Conservation (phyloP, 306 rosid genomes). For the Medicago lupulina region DNA sequence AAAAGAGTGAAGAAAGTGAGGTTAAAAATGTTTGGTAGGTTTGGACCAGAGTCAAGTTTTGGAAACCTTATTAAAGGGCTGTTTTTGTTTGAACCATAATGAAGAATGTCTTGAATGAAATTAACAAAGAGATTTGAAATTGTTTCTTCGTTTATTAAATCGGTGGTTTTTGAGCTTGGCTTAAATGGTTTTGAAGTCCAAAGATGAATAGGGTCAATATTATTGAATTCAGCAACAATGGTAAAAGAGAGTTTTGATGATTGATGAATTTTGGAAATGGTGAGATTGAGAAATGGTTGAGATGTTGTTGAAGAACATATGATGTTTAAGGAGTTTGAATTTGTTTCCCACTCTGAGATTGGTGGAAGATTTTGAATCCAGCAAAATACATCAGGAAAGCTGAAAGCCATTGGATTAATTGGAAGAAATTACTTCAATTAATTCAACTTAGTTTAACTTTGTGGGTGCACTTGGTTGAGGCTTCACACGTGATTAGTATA, state of each 20-base stretch:
- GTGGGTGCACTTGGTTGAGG: not conserved
- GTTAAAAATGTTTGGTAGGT: constrained; percentile 64
- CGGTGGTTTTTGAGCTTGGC: constrained; percentile 38
- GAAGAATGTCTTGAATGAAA: constrained; percentile 69
- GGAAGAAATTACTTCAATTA: constrained; percentile 16
- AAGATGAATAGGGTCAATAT: constrained; percentile 59
- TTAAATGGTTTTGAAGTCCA: constrained; percentile 84
- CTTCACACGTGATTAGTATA: constrained; percentile 28
- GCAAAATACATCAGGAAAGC: constrained; percentile 64
- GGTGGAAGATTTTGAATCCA: constrained; percentile 93
- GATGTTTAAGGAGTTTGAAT: constrained; percentile 53
- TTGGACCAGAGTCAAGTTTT: constrained; percentile 52
- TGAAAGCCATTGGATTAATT: constrained; percentile 57
- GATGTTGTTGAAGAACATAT: constrained; percentile 60
- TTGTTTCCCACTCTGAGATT: constrained; percentile 65
- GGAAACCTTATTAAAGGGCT: constrained; percentile 56
- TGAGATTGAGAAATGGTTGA: constrained; percentile 65
- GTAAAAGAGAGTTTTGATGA: constrained; percentile 52
- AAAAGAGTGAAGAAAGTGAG: constrained; percentile 64
- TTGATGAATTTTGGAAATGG: constrained; percentile 51
- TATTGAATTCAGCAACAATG: constrained; percentile 62
- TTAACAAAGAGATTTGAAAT: constrained; percentile 58
- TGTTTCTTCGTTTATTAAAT: constrained; percentile 52
- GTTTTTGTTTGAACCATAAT: constrained; percentile 64
- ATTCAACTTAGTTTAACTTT: not conserved